Evolutionary conservation across 2,329 filamentous ascomycete species (phyloP).

Genomic region (Penicillium sp.): DNA sequence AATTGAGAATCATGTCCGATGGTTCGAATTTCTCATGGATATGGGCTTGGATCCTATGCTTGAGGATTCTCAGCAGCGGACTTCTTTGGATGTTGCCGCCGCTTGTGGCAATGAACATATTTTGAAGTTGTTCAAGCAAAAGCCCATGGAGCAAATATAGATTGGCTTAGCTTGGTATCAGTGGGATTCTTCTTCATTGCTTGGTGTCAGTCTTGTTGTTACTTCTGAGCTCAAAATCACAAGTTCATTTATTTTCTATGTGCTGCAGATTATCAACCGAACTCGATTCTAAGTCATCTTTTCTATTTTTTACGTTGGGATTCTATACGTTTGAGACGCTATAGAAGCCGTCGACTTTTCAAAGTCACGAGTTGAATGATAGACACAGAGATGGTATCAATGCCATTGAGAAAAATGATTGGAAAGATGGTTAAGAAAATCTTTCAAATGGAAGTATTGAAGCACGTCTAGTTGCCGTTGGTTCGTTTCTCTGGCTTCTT

Average conservation of each 20-base stretch:
- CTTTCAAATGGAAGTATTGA: no score
- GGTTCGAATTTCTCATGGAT: conserved; percentile 21
- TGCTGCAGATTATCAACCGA: background rate
- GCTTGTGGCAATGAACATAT: conserved; percentile 24
- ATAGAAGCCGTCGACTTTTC: no score
- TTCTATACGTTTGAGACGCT: no score
- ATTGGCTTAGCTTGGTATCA: background rate
- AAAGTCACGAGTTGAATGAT: no score
- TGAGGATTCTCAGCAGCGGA: conserved; percentile 26
- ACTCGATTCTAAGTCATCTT: background rate
- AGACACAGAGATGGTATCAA: no score
- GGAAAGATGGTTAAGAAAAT: no score
- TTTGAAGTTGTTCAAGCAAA: conserved; percentile 15
- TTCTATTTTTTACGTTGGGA: no score
- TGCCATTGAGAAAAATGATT: no score
- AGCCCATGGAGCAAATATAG: background rate
- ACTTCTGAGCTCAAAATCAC: background rate
- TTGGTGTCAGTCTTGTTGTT: background rate
- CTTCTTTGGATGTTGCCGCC: conserved; percentile 26
- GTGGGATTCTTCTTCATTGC: background rate
- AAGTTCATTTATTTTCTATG: background rate
- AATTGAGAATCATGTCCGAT: background rate
- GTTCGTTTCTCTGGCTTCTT: no score
- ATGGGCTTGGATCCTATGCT: conserved; percentile 27
- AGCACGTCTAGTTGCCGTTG: no score